Conservation (phyloP, 495 filamentous ascomycete genomes). For the Lineolata rhizophorae region DNA sequence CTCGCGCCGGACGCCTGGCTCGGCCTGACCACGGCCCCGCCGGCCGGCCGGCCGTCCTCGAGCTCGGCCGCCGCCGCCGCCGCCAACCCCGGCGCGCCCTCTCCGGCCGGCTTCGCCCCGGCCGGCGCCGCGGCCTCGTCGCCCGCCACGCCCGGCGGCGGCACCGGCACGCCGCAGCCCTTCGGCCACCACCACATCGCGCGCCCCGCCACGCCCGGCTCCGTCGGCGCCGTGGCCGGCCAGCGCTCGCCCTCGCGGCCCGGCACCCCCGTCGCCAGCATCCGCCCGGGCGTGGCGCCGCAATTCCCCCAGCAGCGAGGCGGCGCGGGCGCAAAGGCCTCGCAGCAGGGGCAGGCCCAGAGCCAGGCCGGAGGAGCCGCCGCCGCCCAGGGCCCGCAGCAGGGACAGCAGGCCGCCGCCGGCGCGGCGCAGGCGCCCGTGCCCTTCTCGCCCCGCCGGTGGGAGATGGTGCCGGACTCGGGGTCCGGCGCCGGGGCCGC, state of each 20-base stretch:
- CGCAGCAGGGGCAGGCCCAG: neutral
- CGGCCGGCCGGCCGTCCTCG: neutral
- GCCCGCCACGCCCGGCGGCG: neutral
- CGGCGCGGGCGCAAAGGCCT: neutral
- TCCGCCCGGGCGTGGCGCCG: neutral
- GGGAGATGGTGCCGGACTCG: conserved; percentile 12
- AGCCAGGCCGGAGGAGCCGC: neutral
- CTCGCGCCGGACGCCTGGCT: conserved; percentile 13
- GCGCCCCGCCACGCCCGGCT: neutral
- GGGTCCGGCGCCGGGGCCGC: conserved; percentile 2
- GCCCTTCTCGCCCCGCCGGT: conserved; percentile 9
- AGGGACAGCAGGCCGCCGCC: neutral
- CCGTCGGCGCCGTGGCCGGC: neutral
- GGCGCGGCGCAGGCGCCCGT: neutral
- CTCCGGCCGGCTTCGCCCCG: neutral
- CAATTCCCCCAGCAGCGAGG: neutral
- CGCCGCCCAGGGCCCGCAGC: neutral
- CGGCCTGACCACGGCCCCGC: conserved; percentile 5
- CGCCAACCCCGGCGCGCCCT: neutral
- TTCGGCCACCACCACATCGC: neutral
- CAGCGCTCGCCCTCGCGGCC: neutral
- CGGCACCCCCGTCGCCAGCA: neutral
- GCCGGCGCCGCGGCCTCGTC: neutral
- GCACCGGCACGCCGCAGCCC: neutral
- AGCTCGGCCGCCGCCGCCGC: neutral